Conservation (phyloP, 2,329 filamentous ascomycete species). For the Ophiocordyceps camponoti-leonardi region DNA sequence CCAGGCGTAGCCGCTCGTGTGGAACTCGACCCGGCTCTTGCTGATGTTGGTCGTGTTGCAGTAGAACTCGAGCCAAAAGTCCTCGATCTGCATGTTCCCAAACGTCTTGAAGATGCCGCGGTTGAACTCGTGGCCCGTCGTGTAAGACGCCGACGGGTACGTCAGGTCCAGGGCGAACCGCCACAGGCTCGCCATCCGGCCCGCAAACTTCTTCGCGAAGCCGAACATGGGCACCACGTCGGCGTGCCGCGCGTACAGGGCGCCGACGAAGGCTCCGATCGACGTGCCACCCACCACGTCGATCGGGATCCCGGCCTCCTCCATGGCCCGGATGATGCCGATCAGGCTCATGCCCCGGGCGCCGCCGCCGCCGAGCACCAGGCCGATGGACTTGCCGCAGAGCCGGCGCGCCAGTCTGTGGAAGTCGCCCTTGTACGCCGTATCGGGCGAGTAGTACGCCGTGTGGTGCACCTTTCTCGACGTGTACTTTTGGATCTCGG, state of each 20-base stretch:
- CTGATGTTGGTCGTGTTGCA: slow-evolving; percentile 99
- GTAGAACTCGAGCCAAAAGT: slow-evolving; percentile 98
- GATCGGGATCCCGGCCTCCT: slow-evolving; percentile 91
- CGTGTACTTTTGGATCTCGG: slow-evolving; percentile 96
- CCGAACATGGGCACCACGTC: slow-evolving; percentile 96
- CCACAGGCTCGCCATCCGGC: slow-evolving; percentile 99
- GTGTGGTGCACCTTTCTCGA: slow-evolving; percentile 80
- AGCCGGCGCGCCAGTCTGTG: slow-evolving; percentile 78
- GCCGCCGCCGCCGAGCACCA: slow-evolving; percentile 87
- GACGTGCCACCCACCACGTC: slow-evolving; percentile 92
- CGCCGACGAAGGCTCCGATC: slow-evolving; percentile 90
- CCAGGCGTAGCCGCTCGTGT: slow-evolving; percentile 95
- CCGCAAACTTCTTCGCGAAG: slow-evolving; percentile 89
- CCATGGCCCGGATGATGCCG: slow-evolving; percentile 83
- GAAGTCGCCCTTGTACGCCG: slow-evolving; percentile 91
- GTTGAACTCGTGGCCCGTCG: slow-evolving; percentile 97
- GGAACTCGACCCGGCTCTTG: slow-evolving; percentile 79
- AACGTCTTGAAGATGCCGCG: slow-evolving; percentile 98
- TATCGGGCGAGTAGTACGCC: slow-evolving; percentile 78
- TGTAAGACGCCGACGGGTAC: slow-evolving; percentile 92
- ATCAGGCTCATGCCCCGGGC: slow-evolving; percentile 85
- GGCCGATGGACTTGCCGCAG: slow-evolving; percentile 84
- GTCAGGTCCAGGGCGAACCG: slow-evolving; percentile 92
- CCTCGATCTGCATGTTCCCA: slow-evolving; percentile 90
- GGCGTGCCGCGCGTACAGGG: slow-evolving; percentile 85